phyloP scores from a whole-genome alignment of 345 rosid genomes.

The Eucalyptus paniculata region DNA sequence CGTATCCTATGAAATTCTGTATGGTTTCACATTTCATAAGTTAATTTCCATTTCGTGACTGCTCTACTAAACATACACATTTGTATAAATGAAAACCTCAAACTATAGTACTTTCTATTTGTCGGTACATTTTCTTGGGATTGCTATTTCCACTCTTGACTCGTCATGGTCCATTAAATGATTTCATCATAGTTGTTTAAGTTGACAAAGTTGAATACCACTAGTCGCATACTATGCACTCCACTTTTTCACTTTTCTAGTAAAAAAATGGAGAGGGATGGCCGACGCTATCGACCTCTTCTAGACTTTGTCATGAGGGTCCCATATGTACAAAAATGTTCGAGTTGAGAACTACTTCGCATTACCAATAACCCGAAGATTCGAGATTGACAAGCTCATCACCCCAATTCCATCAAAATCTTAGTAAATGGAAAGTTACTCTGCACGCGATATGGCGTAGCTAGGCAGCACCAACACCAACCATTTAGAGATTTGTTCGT shows the following conservation, averaged over 20 bases:
- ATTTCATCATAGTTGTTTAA: neutral
- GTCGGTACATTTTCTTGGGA: neutral
- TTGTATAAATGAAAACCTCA: neutral
- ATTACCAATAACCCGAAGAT: neutral
- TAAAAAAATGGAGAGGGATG: neutral
- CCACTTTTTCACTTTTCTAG: neutral
- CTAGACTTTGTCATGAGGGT: neutral
- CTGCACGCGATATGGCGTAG: neutral
- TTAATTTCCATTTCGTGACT: neutral
- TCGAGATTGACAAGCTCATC: neutral
- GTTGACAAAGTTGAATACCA: neutral
- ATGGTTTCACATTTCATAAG: neutral
- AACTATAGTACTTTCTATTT: neutral
- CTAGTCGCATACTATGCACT: neutral
- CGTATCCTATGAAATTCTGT: neutral
- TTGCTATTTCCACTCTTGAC: neutral
- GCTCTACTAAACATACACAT: neutral
- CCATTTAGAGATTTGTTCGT: neutral
- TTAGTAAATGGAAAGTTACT: neutral
- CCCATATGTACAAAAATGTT: neutral
- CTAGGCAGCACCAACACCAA: neutral
- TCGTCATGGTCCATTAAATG: neutral
- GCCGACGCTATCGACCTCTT: neutral
- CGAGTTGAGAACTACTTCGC: neutral
- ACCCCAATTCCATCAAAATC: neutral